Conservation (phyloP, 2,329 filamentous ascomycete species). For the Hypomyces rosellus region DNA sequence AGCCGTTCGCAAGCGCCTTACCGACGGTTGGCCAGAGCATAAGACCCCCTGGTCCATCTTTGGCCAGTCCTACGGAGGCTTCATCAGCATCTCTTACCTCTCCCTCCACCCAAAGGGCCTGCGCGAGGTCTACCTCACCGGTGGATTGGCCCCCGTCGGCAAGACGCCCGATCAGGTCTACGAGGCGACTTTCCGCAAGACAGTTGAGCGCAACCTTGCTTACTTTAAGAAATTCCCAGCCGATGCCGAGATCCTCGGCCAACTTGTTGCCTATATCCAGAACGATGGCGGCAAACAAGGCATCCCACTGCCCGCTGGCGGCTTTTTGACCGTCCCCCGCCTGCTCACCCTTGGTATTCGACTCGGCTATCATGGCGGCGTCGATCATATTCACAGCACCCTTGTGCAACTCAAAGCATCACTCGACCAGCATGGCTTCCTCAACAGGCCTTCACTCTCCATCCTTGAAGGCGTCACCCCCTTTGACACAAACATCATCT, state of each 20-base stretch:
- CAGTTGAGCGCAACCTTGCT: conserved; percentile 63
- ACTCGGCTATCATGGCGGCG: conserved; percentile 73
- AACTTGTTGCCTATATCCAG: conserved; percentile 59
- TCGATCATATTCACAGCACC: conserved; percentile 68
- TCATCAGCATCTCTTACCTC: conserved; percentile 77
- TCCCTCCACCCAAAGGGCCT: conserved; percentile 72
- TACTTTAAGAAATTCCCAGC: conserved; percentile 86
- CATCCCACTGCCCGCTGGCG: conserved; percentile 64
- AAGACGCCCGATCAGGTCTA: conserved; percentile 71
- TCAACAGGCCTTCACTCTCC: conserved; percentile 65
- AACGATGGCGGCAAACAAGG: conserved; percentile 40
- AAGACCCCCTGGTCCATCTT: conserved; percentile 78
- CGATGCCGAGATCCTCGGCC: conserved; percentile 62
- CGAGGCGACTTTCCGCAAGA: conserved; percentile 60
- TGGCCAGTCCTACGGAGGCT: conserved; percentile 90
- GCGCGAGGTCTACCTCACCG: conserved; percentile 76
- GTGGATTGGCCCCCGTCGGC: conserved; percentile 74
- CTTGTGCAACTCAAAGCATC: conserved; percentile 67
- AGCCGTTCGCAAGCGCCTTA: conserved; percentile 71
- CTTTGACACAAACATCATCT: conserved; percentile 75
- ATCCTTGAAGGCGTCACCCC: conserved; percentile 59
- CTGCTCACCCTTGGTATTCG: conserved; percentile 72
- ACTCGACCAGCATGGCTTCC: conserved; percentile 66
- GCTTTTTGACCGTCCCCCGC: conserved; percentile 62
- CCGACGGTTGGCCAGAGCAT: conserved; percentile 58